Percentiles rank a stretch among this genome's conserved stretches.
phyloP scores from a whole-genome alignment of 2,329 filamentous ascomycete species.

The Cadophora sp. region DNA sequence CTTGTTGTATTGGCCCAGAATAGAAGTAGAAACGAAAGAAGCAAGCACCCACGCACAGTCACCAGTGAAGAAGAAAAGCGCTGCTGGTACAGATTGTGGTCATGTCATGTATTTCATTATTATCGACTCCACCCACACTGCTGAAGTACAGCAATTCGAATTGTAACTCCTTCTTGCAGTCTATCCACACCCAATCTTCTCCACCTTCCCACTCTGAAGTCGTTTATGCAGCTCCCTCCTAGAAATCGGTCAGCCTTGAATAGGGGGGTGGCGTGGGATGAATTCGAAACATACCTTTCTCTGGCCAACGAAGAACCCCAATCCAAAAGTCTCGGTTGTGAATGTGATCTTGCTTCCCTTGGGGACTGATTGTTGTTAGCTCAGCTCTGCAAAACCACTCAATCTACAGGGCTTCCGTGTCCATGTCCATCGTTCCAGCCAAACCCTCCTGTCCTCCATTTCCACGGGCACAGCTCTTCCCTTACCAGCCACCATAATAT shows the following conservation, averaged over 20 bases:
- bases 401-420: neutral
- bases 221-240: constrained; percentile 12
- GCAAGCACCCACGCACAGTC: no score
- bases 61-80: no score
- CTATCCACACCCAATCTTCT: no score
- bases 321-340: constrained; percentile 43
- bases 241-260: neutral
- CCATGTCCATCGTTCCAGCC: neutral
- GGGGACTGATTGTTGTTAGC: constrained; percentile 39
- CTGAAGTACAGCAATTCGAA: no score
- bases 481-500: no score
- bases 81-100: neutral
- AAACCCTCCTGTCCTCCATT: no score
- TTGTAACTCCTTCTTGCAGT: no score
- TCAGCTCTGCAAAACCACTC: neutral
- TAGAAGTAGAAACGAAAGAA: no score
- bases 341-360: constrained; percentile 46
- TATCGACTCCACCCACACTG: neutral
- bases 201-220: neutral
- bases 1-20: no score
- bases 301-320: constrained; percentile 46
- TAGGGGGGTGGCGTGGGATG: no score
- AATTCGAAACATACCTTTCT: constrained; percentile 40
- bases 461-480: no score
- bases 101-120: neutral